Conservation (phyloP, 768 basidiomycete species). For the Leccinum uliginosum region DNA sequence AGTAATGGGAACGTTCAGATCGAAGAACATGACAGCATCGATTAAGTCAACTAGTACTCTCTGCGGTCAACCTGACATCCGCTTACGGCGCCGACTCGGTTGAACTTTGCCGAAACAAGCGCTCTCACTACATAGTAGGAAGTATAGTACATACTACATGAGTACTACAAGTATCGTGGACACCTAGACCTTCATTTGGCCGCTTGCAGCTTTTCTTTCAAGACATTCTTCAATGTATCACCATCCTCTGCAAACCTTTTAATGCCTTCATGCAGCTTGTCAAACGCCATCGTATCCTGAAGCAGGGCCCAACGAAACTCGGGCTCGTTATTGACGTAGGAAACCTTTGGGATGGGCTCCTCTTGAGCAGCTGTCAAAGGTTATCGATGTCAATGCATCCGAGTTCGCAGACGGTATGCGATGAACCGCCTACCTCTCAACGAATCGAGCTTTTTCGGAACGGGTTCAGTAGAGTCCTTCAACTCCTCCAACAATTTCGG, state of each 20-base stretch:
- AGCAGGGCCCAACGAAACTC: conserved; percentile 91
- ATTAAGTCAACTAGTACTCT: not conserved
- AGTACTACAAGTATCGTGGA: no score
- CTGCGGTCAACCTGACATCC: no score
- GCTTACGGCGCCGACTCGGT: not conserved
- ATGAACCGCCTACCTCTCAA: conserved; percentile 41
- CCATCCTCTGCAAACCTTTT: conserved; percentile 95
- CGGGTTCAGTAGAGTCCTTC: conserved; percentile 61
- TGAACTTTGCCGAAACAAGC: not conserved
- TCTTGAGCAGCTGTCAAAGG: conserved; percentile 50
- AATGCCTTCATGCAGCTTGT: conserved; percentile 96
- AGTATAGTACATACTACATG: no score
- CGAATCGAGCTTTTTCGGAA: conserved; percentile 81
- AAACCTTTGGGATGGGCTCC: conserved; percentile 69
- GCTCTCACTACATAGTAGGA: no score
- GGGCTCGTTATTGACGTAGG: conserved; percentile 83
- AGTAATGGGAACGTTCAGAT: conserved; percentile 57
- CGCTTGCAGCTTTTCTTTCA: conserved; percentile 56
- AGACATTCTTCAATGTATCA: conserved; percentile 72
- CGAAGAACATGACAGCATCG: conserved; percentile 55
- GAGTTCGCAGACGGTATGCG: not conserved
- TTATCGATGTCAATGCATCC: not conserved
- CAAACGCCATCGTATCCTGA: conserved; percentile 90
- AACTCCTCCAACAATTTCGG: conserved; percentile 87
- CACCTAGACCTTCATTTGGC: conserved; percentile 1